These are phyloP conservation scores for Mrakia blollopis DNA, from an alignment of 768 basidiomycete genomes.

Conservation along the genomic window DNA sequence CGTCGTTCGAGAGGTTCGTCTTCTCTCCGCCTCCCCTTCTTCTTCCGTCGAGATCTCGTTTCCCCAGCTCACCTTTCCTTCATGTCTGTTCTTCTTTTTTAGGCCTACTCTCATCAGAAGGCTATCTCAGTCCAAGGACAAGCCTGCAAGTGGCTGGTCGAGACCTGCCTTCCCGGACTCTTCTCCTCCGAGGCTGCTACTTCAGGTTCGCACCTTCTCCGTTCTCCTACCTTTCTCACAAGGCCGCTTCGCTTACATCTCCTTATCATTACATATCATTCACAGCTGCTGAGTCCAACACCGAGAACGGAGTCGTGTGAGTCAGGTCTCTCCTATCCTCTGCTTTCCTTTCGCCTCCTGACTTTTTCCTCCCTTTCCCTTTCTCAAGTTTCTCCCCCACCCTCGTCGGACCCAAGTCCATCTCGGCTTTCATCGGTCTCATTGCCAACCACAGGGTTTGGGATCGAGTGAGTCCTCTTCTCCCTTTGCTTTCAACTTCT, in stretches of 20 bases:
- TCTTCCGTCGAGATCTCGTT: not conserved
- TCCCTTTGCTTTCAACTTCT: too few relatives aligned
- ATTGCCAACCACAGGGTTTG: slow-evolving; percentile 47
- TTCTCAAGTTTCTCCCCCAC: slow-evolving; percentile 37
- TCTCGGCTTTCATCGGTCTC: slow-evolving; percentile 42
- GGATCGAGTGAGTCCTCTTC: slow-evolving; percentile 37
- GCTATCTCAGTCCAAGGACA: slow-evolving; percentile 68
- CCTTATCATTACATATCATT: too few relatives aligned
- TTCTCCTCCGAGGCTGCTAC: slow-evolving; percentile 34
- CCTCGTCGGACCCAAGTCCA: slow-evolving; percentile 41
- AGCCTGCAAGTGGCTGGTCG: slow-evolving; percentile 44
- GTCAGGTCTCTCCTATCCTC: too few relatives aligned
- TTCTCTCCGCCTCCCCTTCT: not conserved
- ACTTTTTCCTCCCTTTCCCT: too few relatives aligned
- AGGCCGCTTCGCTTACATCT: too few relatives aligned
- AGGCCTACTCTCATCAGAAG: slow-evolving; percentile 78
- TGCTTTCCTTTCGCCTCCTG: too few relatives aligned
- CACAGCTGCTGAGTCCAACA: slow-evolving; percentile 36
- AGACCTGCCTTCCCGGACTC: slow-evolving; percentile 45
- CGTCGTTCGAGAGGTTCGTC: slow-evolving; percentile 61
- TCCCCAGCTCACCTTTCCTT: not conserved
- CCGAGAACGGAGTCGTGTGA: slow-evolving; percentile 46
- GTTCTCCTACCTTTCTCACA: too few relatives aligned
- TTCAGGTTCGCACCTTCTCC: not conserved
- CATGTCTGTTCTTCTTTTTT: not conserved